Conservation (phyloP, 768 basidiomycete genomes). For the Podaxis sp. region DNA sequence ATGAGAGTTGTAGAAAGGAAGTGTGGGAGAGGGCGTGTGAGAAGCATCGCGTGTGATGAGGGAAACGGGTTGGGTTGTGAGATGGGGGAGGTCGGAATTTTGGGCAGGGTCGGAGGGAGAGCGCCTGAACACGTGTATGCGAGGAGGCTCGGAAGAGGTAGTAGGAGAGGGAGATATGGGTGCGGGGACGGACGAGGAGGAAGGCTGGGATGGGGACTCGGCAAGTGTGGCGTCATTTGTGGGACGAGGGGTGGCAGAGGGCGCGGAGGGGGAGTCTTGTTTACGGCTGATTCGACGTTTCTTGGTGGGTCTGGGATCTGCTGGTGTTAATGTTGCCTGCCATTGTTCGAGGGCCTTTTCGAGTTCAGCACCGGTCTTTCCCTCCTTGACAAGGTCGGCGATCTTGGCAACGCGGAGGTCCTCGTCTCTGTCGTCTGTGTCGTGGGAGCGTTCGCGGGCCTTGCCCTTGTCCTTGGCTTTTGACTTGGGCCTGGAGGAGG, state of each 20-base stretch:
- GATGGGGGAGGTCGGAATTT: slow-evolving; percentile 14
- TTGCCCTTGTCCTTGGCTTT: slow-evolving; percentile 20
- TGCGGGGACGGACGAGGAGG: background rate
- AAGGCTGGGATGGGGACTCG: background rate
- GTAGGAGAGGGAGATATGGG: background rate
- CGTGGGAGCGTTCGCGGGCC: slow-evolving; percentile 21
- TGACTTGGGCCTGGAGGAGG: slow-evolving; percentile 20
- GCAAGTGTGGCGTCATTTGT: background rate
- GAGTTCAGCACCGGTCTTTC: slow-evolving; percentile 63
- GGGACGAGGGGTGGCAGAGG: slow-evolving; percentile 10
- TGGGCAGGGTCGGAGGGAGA: slow-evolving; percentile 42
- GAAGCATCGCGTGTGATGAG: slow-evolving; percentile 13
- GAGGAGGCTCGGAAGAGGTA: background rate
- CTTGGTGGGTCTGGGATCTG: background rate
- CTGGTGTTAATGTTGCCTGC: slow-evolving; percentile 34
- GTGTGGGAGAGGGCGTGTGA: slow-evolving; percentile 10
- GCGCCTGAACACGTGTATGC: slow-evolving; percentile 58
- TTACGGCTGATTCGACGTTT: slow-evolving; percentile 11
- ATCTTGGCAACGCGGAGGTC: slow-evolving; percentile 67
- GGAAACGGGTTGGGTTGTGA: slow-evolving; percentile 6
- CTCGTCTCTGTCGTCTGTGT: slow-evolving; percentile 25
- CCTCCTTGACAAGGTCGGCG: slow-evolving; percentile 62
- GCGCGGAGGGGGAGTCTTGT: background rate
- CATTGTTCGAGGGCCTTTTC: slow-evolving; percentile 65
- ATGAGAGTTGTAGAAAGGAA: slow-evolving; percentile 2